These are phyloP conservation scores for Urostyla sp. DNA, from an alignment of 73 alveolate genomes.

Conservation along the genomic window DNA sequence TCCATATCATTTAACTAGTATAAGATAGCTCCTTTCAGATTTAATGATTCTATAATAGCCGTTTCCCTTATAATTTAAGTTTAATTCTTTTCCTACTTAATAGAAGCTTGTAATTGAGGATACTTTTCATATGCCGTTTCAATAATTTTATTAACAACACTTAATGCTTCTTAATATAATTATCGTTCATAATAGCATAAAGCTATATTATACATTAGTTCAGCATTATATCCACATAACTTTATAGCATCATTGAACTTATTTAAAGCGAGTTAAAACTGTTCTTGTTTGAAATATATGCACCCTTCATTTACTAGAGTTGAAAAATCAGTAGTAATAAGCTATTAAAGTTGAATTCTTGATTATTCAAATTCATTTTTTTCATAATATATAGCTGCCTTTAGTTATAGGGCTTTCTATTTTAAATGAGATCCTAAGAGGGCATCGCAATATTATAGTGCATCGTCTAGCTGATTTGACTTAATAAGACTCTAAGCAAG, in stretches of 20 bases:
- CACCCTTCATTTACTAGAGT: slow-evolving; percentile 70
- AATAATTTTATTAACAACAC: slow-evolving; percentile 43
- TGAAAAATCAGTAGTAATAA: slow-evolving; percentile 53
- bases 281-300: slow-evolving; percentile 63
- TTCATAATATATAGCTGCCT: slow-evolving; percentile 70
- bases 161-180: slow-evolving; percentile 48
- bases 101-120: slow-evolving; percentile 45
- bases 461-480: slow-evolving; percentile 35
- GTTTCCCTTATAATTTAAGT: slow-evolving; percentile 68
- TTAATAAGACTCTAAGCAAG: slow-evolving; percentile 67
- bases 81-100: slow-evolving; percentile 47
- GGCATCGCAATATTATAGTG: slow-evolving; percentile 34
- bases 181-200: slow-evolving; percentile 60
- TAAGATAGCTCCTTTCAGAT: slow-evolving; percentile 76
- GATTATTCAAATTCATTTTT: slow-evolving; percentile 64
- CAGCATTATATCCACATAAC: slow-evolving; percentile 64
- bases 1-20: slow-evolving; percentile 63
- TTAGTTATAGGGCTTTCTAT: slow-evolving; percentile 52
- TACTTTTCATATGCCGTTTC: slow-evolving; percentile 61
- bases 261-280: slow-evolving; percentile 49
- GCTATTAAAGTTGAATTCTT: slow-evolving; percentile 40
- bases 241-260: slow-evolving; percentile 64
- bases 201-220: slow-evolving; percentile 65
- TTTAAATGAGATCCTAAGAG: slow-evolving; percentile 21
- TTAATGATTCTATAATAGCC: slow-evolving; percentile 76